Base-by-base conservation (phyloP, 2,329 filamentous ascomycete genomes). In the Aspergillus costaricaensis region DNA sequence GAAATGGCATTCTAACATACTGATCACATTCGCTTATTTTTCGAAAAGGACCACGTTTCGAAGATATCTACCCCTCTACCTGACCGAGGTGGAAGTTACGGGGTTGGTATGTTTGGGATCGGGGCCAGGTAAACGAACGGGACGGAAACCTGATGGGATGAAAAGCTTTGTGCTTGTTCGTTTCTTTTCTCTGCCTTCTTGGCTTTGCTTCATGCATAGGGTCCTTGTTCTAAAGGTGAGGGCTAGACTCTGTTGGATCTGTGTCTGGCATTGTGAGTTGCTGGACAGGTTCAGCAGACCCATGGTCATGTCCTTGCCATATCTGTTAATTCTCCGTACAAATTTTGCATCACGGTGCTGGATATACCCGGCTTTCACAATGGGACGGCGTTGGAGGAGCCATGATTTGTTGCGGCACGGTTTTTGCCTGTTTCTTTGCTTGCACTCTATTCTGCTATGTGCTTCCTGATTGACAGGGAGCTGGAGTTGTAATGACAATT, bases 301-400 rank as follows among this genome's bases (percentile, higher is more conserved):
- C 43, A 14, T 57, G 53, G 47, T 65, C 61, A 57, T 52, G 57
- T 64, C 64, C 63, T 65, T 57, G 64, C 47, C 64, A 54, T 55
- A 63, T 56, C 62, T 61, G 61, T 64, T 62, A 60, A 65, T 71
- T 70, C 67, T 72, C 63, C 62, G 68, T 75, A 75, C 72, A 75
- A 44, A 76, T 74, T 77, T 79, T 68, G 77, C 77, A 79, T 79
- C 70, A 75, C 71, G 77, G 77, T 78, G 76, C 77, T 77, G 77
- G 77, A 79, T 79, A 79, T 79, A 79, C 77, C 77, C 77, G 76
- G 76, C 75, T 79, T 76, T 68, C 73, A 74, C 69, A 70, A 70
- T 74, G 66, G 74, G 74, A 74, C 65, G 75, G 74, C 74, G 74
- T 76, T 77, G 65, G 67, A 65, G 66, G 68, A 67, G 58, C 64